Base-by-base conservation (phyloP, 2,329 filamentous ascomycete species). In the Fusarium buharicum region DNA sequence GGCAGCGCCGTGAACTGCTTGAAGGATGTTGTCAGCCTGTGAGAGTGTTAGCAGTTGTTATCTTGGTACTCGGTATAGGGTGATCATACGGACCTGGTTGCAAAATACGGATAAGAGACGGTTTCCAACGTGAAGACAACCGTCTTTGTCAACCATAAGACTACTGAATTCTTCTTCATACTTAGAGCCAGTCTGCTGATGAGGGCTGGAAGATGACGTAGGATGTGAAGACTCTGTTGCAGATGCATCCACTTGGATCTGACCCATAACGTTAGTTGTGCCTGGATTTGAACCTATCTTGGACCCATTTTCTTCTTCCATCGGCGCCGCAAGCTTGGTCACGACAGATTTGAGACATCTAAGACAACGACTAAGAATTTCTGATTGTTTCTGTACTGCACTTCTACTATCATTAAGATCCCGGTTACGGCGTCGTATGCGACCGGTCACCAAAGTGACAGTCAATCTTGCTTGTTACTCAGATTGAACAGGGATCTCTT, bases 41-140 rank as follows among this genome's bases (percentile, higher is more conserved):
- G 13, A 4, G 4, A 13, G 17, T 14, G 30, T 66, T 6, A 66
- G 58, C 17, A 20, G 12, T 4, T 14, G 20, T 7, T 3, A 12
- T 11, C 8, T 1, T 3, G 4, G 0, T 12, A 2, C 8, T 5
- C 22, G 4, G 22, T 24, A 6, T 12, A 1, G 1, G 6, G 14
- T 20, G 27, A 24, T n/a, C 5, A 33, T 33, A 39, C 56, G 11
- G 47, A 71, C 72, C 56, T 74, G 72, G 16, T 55, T 50, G 37
- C 73, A 74, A 39, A 75, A 75, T 7, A 74, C 66, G 5, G 71
- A 60, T 72, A 73, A 75, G 48, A 75, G 74, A 1, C 68, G 64
- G 12, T 73, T 74, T 14, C 67, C 72, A 16, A 73, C 66, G 28
- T 70, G 70, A 10, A 74, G 54, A 8, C 55, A 33, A 1, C 70